Percentiles rank a stretch among this genome's conserved stretches.
Evolutionary conservation across 345 rosid genomes (phyloP).

Genomic region (Hypericum androsaemum): DNA sequence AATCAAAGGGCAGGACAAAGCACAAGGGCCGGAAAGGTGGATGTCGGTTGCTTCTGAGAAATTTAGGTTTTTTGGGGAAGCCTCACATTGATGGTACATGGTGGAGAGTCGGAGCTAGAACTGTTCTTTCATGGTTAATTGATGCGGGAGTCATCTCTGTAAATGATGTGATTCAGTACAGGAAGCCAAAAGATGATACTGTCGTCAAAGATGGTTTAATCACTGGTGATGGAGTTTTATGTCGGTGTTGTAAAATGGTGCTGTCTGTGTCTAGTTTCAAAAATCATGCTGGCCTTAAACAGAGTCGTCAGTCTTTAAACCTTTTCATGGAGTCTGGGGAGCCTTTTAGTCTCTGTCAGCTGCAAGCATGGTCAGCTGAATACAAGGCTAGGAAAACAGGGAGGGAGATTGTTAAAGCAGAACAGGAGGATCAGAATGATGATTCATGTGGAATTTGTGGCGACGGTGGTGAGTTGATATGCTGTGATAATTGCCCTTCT

Average conservation of each 20-base stretch:
- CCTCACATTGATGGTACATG: conserved; percentile 31
- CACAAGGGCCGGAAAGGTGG: conserved; percentile 41
- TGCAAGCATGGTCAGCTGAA: conserved; percentile 89
- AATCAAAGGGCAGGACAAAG: conserved; percentile 35
- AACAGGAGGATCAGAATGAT: conserved; percentile 74
- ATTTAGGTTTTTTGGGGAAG: conserved; percentile 37
- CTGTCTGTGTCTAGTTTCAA: conserved; percentile 66
- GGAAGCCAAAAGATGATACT: conserved; percentile 47
- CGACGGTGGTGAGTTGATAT: conserved; percentile 82
- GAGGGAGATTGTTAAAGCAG: conserved; percentile 32
- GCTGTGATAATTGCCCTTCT: conserved; percentile 93
- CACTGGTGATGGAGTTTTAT: conserved; percentile 59
- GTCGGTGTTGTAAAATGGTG: conserved; percentile 61
- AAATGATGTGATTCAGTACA: conserved; percentile 69
- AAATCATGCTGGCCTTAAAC: conserved; percentile 68
- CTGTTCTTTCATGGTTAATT: conserved; percentile 76
- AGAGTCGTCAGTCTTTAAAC: conserved; percentile 62
- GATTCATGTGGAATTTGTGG: conserved; percentile 96
- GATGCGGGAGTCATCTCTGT: conserved; percentile 41
- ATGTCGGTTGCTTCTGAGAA: conserved; percentile 60
- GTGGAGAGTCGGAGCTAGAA: conserved; percentile 43
- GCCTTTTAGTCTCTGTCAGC: conserved; percentile 61
- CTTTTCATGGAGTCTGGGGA: conserved; percentile 79
- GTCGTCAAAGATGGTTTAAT: conserved; percentile 68
- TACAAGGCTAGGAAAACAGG: conserved; percentile 55